Percentiles rank a stretch among this genome's conserved stretches.
Evolutionary conservation across 139 green algal genomes (phyloP).

Genomic region (Chlamydomonas incerta): DNA sequence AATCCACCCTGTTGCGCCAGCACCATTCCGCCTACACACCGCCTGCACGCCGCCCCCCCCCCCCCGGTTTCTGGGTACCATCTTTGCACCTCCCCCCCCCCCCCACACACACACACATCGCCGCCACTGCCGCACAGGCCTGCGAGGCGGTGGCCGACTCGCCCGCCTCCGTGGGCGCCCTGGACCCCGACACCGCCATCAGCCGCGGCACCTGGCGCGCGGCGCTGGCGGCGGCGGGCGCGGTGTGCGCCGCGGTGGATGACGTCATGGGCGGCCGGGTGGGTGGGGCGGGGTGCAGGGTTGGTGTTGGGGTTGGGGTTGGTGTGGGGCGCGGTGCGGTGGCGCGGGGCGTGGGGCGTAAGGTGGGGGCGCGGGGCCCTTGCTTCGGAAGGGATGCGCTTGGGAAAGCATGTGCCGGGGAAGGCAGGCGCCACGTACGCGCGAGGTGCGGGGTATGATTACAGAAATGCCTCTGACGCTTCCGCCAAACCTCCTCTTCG

Average conservation of each 20-base stretch:
- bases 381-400: too few relatives aligned
- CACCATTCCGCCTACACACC: too few relatives aligned
- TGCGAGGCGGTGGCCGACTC: slow-evolving; percentile 68
- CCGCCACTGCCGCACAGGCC: not conserved
- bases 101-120: not conserved
- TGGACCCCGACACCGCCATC: slow-evolving; percentile 92
- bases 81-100: too few relatives aligned
- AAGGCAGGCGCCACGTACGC: too few relatives aligned
- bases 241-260: slow-evolving; percentile 80
- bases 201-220: slow-evolving; percentile 74
- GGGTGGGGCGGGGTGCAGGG: not conserved
- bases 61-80: too few relatives aligned
- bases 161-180: slow-evolving; percentile 60
- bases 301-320: not conserved
- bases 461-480: too few relatives aligned
- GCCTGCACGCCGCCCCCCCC: too few relatives aligned
- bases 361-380: too few relatives aligned
- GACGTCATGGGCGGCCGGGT: slow-evolving; percentile 64
- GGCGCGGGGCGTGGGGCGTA: not conserved
- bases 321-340: not conserved
- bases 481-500: too few relatives aligned
- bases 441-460: too few relatives aligned
- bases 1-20: too few relatives aligned
- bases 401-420: too few relatives aligned
- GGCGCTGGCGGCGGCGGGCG: slow-evolving; percentile 82